These are phyloP conservation scores for Malus hybrid DNA, from an alignment of 331 rosid genomes.

Conservation along the genomic window DNA sequence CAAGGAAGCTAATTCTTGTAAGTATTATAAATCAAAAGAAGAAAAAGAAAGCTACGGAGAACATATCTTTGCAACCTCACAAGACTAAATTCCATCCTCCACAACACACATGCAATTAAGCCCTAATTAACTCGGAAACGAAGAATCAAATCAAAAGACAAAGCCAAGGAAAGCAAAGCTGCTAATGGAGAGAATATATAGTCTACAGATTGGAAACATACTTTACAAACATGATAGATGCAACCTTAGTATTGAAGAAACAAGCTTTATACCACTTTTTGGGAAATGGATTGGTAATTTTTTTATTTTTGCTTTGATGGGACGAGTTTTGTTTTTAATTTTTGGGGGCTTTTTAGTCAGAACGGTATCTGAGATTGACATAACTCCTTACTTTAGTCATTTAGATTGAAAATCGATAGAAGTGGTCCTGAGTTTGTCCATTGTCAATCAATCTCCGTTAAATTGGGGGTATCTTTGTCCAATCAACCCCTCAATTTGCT, in stretches of 20 bases:
- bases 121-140: neutral
- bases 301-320: neutral
- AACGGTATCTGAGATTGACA: no score
- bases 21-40: no score
- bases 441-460: no score
- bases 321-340: neutral
- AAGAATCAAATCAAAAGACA: neutral
- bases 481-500: no score
- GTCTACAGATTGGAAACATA: no score
- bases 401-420: no score
- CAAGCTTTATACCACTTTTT: neutral
- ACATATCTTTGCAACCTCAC: neutral
- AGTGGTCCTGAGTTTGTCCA: no score
- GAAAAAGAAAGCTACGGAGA: neutral
- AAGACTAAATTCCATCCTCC: no score
- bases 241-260: neutral
- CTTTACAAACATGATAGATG: no score
- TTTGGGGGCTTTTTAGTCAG: neutral
- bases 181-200: neutral
- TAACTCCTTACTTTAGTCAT: no score
- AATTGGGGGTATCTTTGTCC: no score
- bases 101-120: neutral
- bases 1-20: neutral
- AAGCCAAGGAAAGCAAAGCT: neutral
- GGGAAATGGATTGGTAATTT: no score